Conservation (phyloP, 2,329 filamentous ascomycete genomes). For the Sordariomycetes sp. region DNA sequence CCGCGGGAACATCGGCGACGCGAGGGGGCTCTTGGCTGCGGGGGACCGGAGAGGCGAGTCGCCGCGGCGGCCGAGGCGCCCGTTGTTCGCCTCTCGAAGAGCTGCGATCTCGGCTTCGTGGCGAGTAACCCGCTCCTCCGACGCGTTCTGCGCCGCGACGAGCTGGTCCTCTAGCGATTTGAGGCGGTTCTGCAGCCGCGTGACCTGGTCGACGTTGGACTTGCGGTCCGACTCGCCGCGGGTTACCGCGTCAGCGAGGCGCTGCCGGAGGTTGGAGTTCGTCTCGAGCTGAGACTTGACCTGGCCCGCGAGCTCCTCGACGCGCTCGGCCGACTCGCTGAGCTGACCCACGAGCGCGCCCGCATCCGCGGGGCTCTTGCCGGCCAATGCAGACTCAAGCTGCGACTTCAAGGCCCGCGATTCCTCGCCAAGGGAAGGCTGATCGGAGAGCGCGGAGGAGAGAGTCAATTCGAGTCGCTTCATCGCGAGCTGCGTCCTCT, state of each 20-base stretch:
- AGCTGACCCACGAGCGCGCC: conserved; percentile 59
- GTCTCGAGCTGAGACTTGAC: conserved; percentile 71
- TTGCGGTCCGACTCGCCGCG: conserved; percentile 79
- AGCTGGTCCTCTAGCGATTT: conserved; percentile 77
- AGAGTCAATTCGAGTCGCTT: conserved; percentile 58
- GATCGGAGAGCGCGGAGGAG: conserved; percentile 57
- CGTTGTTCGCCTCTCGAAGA: conserved; percentile 66
- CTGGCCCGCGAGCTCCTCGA: conserved; percentile 69
- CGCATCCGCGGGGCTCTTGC: conserved; percentile 52
- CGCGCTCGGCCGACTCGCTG: conserved; percentile 60
- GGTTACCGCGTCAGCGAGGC: conserved; percentile 68
- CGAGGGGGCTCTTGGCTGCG: conserved; percentile 17
- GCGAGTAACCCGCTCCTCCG: conserved; percentile 70
- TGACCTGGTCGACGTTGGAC: conserved; percentile 70
- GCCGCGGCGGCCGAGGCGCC: conserved; percentile 66
- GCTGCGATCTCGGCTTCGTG: conserved; percentile 78
- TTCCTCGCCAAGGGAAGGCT: conserved; percentile 60
- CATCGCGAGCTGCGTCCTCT: conserved; percentile 52
- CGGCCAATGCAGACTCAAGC: conserved; percentile 44
- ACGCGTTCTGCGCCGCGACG: conserved; percentile 69
- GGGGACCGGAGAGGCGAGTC: conserved; percentile 19
- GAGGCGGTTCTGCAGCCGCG: conserved; percentile 70
- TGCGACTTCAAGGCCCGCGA: conserved; percentile 50
- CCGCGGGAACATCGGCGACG: conserved; percentile 22
- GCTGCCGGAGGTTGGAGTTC: conserved; percentile 64